Percentiles rank a stretch among this genome's conserved stretches.
Evolutionary conservation across 306 rosid species (phyloP).

Genomic region (Acacia confusa): DNA sequence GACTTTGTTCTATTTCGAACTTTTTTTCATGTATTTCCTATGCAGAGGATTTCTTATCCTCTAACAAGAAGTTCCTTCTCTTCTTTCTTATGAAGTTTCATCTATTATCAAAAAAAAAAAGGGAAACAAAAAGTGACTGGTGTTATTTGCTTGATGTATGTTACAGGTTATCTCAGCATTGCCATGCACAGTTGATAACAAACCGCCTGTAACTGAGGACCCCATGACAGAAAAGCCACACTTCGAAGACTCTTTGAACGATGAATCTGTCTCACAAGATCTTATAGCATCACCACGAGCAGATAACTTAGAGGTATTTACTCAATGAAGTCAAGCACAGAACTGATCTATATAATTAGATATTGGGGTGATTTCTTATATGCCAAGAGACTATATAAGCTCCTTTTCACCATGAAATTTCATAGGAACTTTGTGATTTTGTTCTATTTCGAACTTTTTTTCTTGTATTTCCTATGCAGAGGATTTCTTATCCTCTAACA

Average conservation of each 20-base stretch:
- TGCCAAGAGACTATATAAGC: not conserved
- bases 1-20: not conserved
- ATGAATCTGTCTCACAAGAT: constrained; percentile 12
- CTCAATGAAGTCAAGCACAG: not conserved
- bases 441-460: not conserved
- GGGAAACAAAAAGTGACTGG: constrained; percentile 3
- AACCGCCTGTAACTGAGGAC: constrained; percentile 4
- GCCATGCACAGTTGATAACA: constrained; percentile 20
- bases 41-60: not conserved
- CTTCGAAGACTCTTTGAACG: not conserved
- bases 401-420: not conserved
- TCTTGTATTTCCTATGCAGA: not conserved
- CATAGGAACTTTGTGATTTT: not conserved
- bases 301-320: not conserved
- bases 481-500: not conserved
- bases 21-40: not conserved
- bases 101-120: not conserved
- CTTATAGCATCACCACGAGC: not conserved
- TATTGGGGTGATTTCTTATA: not conserved
- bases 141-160: constrained; percentile 5
- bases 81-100: not conserved
- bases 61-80: not conserved
- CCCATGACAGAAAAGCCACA: constrained; percentile 17
- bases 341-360: not conserved
- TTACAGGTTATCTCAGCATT: constrained; percentile 43